phyloP scores from a whole-genome alignment of 2,329 filamentous ascomycete genomes.

The Hymenotorrendiella dingleyae region DNA sequence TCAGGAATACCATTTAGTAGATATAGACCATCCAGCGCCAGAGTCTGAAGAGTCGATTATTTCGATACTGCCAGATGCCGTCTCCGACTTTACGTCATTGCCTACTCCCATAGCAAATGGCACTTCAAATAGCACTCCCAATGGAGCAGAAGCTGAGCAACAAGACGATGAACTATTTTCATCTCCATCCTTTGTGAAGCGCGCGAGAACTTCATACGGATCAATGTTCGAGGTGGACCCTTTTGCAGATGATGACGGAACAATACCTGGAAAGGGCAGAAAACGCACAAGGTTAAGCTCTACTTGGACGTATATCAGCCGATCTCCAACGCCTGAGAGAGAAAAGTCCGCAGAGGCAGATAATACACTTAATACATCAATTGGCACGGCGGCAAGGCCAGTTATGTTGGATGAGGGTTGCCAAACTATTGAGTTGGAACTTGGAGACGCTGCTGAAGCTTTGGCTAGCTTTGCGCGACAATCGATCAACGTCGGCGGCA shows the following conservation, averaged over 20 bases:
- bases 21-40: slow-evolving; percentile 42
- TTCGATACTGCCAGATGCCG: slow-evolving; percentile 11
- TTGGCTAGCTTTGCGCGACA: slow-evolving; percentile 19
- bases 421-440: slow-evolving; percentile 35
- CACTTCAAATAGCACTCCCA: slow-evolving; percentile 31
- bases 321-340: slow-evolving; percentile 61
- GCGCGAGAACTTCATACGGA: slow-evolving; percentile 63
- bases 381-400: slow-evolving; percentile 18
- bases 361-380: slow-evolving; percentile 4
- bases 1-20: slow-evolving; percentile 42
- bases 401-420: slow-evolving; percentile 35
- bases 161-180: slow-evolving; percentile 51
- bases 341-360: slow-evolving; percentile 15
- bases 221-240: slow-evolving; percentile 57
- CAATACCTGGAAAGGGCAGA: slow-evolving; percentile 52
- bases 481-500: slow-evolving; percentile 15
- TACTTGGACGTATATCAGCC: slow-evolving; percentile 69
- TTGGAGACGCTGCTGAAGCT: slow-evolving; percentile 16
- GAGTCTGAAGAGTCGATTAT: slow-evolving; percentile 20
- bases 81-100: slow-evolving; percentile 18
- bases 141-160: too few relatives aligned
- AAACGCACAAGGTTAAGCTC: slow-evolving; percentile 64
- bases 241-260: slow-evolving; percentile 61
- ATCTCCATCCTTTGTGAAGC: slow-evolving; percentile 76
- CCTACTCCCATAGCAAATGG: slow-evolving; percentile 16